Evolutionary conservation across 352 stramenopile genomes (phyloP), one percentile per base, ranked within the genome.

Genomic region (Pythium brassicae): DNA sequence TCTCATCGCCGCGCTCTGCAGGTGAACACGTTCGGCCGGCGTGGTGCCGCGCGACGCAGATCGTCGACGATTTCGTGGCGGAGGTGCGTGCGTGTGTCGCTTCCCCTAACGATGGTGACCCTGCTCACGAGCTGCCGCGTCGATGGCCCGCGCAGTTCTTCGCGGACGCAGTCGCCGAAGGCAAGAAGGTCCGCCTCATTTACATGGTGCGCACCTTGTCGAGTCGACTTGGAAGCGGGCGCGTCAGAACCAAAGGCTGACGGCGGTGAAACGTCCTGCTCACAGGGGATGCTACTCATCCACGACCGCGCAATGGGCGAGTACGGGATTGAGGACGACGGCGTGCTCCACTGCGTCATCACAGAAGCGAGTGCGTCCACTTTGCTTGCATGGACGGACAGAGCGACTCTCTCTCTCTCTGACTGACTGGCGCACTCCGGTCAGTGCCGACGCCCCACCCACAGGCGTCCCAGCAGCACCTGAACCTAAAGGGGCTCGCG

Each of bases 271-370:
- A 35, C 6, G 40, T 12, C 11, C 39, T 35, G 22, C 17, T 50
- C 6, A n/a, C 29, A 83, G 72, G 79, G 79, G 3, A 89, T 92
- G 79, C 63, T 92, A 49, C 63, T 92, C 19, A 63, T 85, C 32
- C 65, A 63, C 23, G 75, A 70, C 51, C 76, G 76, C 14, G 73
- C 68, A 0, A 87, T 92, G 76, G 78, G 79, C n/a, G 78, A 88
- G 53, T 92, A 87, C 50, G 74, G 79, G 43, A 88, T 90, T 47
- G 79, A 88, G 60, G 74, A 89, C 44, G 71, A 83, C 49, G 76
- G 79, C 7, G 79, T 92, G 19, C 86, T 92, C 53, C 78, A 92
- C 59, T 75, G 70, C 56, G 78, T 92, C 26, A 72, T 92, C 65
- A 89, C 78, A 1, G 72, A 88, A 53, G 71, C 74, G 25, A 70